These are phyloP conservation scores for Coemansia sp. DNA, from an alignment of 192 early-diverging fungal genomes.

Conservation along the genomic window DNA sequence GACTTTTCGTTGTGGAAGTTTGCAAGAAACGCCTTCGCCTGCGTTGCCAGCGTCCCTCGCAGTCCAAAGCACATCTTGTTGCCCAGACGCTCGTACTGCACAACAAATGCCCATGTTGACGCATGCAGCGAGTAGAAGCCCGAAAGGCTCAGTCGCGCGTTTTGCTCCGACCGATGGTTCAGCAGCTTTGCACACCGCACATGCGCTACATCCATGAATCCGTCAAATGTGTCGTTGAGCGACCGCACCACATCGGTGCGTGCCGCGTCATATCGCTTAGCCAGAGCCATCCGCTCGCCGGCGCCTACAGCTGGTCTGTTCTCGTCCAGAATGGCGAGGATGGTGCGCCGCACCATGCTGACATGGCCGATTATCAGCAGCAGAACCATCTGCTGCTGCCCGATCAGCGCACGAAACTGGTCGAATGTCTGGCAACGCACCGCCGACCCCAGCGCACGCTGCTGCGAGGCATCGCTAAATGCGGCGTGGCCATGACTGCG, in stretches of 20 bases:
- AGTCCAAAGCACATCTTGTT: constrained; percentile 89
- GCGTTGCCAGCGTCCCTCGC: constrained; percentile 82
- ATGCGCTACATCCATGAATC: constrained; percentile 84
- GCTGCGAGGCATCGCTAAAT: constrained; percentile 41
- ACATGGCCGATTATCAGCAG: constrained; percentile 73
- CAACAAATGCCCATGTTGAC: constrained; percentile 81
- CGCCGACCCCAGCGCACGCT: constrained; percentile 54
- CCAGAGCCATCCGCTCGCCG: neutral
- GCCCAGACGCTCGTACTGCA: constrained; percentile 73
- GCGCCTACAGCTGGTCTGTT: constrained; percentile 35
- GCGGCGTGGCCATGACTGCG: constrained; percentile 40
- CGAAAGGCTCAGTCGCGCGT: constrained; percentile 78
- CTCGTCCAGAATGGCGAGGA: constrained; percentile 64
- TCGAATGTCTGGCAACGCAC: constrained; percentile 83
- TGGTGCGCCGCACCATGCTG: constrained; percentile 69
- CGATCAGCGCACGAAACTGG: constrained; percentile 75
- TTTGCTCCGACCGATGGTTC: constrained; percentile 85
- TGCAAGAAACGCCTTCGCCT: constrained; percentile 87
- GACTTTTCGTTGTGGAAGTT: constrained; percentile 94
- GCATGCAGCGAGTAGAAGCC: constrained; percentile 86
- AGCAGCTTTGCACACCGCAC: constrained; percentile 85
- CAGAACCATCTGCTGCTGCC: constrained; percentile 73
- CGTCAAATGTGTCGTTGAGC: constrained; percentile 72
- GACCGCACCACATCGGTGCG: constrained; percentile 61
- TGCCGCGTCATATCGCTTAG: constrained; percentile 24